Percentiles rank a stretch among this genome's conserved stretches.
Conservation (phyloP, 164 flowering plant species). For the Tinospora cordifolia region DNA sequence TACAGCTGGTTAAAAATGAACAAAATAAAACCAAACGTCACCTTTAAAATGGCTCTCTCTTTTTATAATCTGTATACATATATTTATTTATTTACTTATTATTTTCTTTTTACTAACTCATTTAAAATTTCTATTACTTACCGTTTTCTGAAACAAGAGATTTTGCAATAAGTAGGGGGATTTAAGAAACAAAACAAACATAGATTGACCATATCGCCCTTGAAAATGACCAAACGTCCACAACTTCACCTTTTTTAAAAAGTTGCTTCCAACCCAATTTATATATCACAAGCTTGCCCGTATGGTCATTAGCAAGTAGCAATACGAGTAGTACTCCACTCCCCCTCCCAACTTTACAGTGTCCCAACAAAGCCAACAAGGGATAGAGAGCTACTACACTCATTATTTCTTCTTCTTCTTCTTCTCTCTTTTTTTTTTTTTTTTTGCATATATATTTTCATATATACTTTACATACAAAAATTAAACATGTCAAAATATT, state of each 20-base stretch:
- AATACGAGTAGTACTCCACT: conserved; percentile 2
- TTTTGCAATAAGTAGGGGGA: not conserved
- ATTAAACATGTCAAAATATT: not conserved
- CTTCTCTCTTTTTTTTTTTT: too few species aligned
- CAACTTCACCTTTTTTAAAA: conserved; percentile 13
- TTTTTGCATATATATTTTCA: not conserved
- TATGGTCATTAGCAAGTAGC: not conserved
- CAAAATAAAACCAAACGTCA: too few species aligned
- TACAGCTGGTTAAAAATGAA: too few species aligned
- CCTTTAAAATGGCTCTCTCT: too few species aligned
- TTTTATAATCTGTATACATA: too few species aligned
- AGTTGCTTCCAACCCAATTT: conserved; percentile 7
- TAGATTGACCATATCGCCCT: conserved; percentile 16
- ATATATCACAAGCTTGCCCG: conserved; percentile 6
- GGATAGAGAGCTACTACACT: too few species aligned
- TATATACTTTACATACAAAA: not conserved
- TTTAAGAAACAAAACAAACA: not conserved
- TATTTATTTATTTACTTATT: too few species aligned
- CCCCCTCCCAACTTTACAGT: not conserved
- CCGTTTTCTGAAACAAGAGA: too few species aligned
- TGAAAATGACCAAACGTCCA: conserved; percentile 21
- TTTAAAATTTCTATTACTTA: too few species aligned
- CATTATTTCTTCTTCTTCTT: too few species aligned
- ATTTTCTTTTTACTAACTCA: too few species aligned
- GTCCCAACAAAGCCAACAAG: not conserved